Base-by-base conservation (phyloP, 257 asterid genomes). In the Haberlea rhodopensis region DNA sequence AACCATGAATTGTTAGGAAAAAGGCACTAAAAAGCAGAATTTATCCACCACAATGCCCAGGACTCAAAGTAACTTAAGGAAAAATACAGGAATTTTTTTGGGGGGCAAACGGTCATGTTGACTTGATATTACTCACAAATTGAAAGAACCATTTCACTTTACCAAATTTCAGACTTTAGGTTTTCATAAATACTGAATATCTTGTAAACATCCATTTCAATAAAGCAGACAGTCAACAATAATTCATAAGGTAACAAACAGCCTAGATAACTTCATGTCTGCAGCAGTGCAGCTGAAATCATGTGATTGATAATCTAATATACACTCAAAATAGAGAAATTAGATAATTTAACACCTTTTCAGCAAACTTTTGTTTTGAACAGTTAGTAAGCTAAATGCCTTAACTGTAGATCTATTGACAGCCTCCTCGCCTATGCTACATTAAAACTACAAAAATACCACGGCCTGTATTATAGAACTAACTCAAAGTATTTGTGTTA, bases 401-500 rank as follows among this genome's bases (percentile, higher is more conserved):
- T 29, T 7, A 57, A 18, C 25, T 40, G 22, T 28, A 23, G 15
- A 7, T 6, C 4, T 28, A 53, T 34, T 15, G 70, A 65, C 43
- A 7, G 22, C 49, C 15, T n/a, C 13, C 40, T 15, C 8, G 53
- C 26, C 13, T 22, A 16, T 37, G 25, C 29, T 53, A 53, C 62
- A 32, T 29, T 49, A 19, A 31, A 62, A 48, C 28, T 25, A 13
- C 5, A n/a, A 19, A 66, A 22, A 56, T n/a, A 66, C 5, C 40
- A 27, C 45, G 55, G 19, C 31, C 53, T 66, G 21, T 28, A 24
- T 15, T 13, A 55, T 10, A 54, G 32, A 22, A 34, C 10, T 53
- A 66, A 5, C 71, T 40, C 32, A 71, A 43, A 52, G 68, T 43
- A 62, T 31, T 57, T 59, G 70, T 61, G 45, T 60, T 60, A 31